Conservation (phyloP, 768 basidiomycete genomes). For the Lactarius hatsudake region DNA sequence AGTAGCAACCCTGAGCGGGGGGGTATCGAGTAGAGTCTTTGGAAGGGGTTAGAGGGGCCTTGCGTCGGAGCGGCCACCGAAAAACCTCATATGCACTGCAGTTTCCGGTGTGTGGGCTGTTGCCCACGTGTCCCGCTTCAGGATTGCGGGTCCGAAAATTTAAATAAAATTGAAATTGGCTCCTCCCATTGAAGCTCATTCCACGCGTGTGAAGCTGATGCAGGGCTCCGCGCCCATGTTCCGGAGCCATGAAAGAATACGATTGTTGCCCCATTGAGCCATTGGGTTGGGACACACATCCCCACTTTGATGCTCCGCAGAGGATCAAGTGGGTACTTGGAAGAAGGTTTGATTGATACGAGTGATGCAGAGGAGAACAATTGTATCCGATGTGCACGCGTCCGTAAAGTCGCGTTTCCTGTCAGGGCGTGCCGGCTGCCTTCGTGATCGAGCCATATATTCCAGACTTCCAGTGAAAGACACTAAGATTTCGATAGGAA, state of each 20-base stretch:
- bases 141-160: constrained; percentile 2
- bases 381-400: not conserved
- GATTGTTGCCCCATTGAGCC: constrained; percentile 17
- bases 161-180: constrained; percentile 13
- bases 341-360: constrained; percentile 26
- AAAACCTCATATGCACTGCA: constrained; percentile 2
- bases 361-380: constrained; percentile 11
- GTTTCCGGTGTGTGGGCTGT: not conserved
- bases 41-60: constrained; percentile 11
- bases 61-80: constrained; percentile 11
- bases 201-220: constrained; percentile 14
- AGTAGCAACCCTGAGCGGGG: not conserved
- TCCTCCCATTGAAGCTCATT: not conserved
- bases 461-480: not conserved
- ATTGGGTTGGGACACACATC: not conserved
- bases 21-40: not conserved
- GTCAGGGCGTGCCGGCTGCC: constrained; percentile 1
- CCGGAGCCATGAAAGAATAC: constrained; percentile 6
- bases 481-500: constrained; percentile 4
- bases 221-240: constrained; percentile 6
- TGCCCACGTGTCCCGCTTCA: constrained; percentile 21
- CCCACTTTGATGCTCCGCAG: constrained; percentile 22
- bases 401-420: not conserved
- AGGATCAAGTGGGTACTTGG: constrained; percentile 6
- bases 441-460: constrained; percentile 1